Base-by-base conservation (phyloP, 148 eudicot genomes). In the Cornus suecica region DNA sequence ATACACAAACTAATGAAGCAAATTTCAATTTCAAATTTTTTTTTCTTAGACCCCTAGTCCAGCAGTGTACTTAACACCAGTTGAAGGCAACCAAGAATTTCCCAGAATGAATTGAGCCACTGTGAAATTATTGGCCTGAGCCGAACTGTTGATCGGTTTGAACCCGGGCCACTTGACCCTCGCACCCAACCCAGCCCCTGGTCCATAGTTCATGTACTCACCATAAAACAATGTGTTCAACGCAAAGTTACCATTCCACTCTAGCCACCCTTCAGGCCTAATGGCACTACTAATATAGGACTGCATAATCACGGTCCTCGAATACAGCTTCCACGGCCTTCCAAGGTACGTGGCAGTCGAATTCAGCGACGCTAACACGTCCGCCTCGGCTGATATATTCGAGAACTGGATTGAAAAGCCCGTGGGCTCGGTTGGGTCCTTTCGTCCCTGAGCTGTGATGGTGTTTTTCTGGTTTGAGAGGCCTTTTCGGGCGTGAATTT, bases 371-470 rank as follows among this genome's bases (percentile, higher is more conserved):
- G 78, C 66, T 16, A 74, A 32, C 41, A 91, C 76, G 29, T 85
- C 86, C 14, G 88, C 81, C 56, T 91, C 98, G 0, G 72, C 90
- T 0, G 91, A 77, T 32, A 94, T 86, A 78, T 90, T 90, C 63
- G 87, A 91, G 66, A 85, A 87, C 66, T 94, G 98, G 76, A 94
- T 76, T 0, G 98, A 78, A 79, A 94, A 94, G 8, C 98, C 98
- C 0, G 93, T 80, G 70, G 86, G 76, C 11, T 91, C 88, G 3
- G 73, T 71, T 1, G 87, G 86, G 34, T 88, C 90, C 54, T 85
- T 88, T 1, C 98, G 88, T 42, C 98, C 98, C 13, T 91, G 97
- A 32, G 98, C 98, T 0, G 98, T 93, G 48, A 93, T 83, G 3
- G 98, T 93, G 86, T 93, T 93, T 79, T 91, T 93, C 41, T 93